Evolutionary conservation across 768 basidiomycete genomes (phyloP).

Genomic region (Lactarius akahatsu): DNA sequence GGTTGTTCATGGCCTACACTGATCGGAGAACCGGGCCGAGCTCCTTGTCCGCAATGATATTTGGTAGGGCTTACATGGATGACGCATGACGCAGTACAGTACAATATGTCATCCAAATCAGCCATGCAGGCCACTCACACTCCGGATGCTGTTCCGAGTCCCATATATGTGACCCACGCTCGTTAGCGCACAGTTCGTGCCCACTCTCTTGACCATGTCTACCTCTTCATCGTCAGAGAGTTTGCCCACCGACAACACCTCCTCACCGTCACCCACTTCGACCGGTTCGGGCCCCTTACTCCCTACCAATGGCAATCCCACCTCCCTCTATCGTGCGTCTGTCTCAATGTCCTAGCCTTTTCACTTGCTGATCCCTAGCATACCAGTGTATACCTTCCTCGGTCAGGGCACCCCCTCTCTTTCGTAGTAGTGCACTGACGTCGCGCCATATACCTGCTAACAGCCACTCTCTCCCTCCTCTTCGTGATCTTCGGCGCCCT

Average conservation of each 20-base stretch:
- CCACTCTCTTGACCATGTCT: neutral
- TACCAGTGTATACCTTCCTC: slow-evolving; percentile 12
- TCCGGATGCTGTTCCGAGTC: too few species aligned
- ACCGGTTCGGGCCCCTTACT: neutral
- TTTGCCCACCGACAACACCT: neutral
- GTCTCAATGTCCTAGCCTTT: neutral
- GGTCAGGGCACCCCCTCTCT: neutral
- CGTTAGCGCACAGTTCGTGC: neutral
- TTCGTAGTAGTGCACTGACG: neutral
- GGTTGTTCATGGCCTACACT: neutral
- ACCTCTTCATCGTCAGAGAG: neutral
- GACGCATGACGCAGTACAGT: too few species aligned
- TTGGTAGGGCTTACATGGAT: too few species aligned
- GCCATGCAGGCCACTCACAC: too few species aligned
- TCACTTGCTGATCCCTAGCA: neutral
- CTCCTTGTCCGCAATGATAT: too few species aligned
- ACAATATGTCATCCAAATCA: too few species aligned
- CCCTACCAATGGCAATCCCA: neutral
- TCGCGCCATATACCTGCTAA: neutral
- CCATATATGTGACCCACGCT: neutral
- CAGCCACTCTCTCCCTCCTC: slow-evolving; percentile 10
- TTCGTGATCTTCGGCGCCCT: slow-evolving; percentile 6
- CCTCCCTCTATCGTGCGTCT: slow-evolving; percentile 9
- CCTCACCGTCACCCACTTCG: neutral
- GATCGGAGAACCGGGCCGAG: too few species aligned